Conservation (phyloP, 257 asterid genomes). For the Rehmannia glutinosa region DNA sequence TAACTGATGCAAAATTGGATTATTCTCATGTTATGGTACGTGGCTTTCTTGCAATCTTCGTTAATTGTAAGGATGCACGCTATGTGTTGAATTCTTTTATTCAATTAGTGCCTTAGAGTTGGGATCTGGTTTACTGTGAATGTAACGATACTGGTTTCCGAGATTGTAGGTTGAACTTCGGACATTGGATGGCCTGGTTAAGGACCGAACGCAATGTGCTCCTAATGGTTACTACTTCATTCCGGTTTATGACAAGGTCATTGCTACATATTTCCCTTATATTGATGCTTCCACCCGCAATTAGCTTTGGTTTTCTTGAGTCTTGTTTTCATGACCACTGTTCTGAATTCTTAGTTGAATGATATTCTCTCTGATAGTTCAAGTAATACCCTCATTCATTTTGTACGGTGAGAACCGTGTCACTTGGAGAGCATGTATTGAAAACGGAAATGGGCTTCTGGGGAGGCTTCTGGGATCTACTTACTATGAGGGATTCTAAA, state of each 20-base stretch:
- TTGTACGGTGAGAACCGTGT: background rate
- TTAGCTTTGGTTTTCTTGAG: background rate
- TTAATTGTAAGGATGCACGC: background rate
- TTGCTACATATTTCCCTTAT: background rate
- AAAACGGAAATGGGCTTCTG: background rate
- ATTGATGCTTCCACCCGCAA: background rate
- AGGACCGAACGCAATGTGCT: conserved; percentile 93
- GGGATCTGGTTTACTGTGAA: background rate
- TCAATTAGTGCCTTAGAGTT: background rate
- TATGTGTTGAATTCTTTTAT: background rate
- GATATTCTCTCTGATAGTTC: background rate
- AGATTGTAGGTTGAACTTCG: conserved; percentile 73
- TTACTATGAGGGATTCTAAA: background rate
- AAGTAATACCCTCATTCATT: background rate
- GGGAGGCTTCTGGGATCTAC: background rate
- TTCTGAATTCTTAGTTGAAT: background rate
- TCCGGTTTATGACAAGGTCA: conserved; percentile 96
- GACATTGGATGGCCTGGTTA: conserved; percentile 91
- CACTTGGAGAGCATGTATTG: background rate
- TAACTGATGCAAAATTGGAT: conserved; percentile 68
- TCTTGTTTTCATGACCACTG: background rate
- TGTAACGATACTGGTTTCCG: conserved; percentile 10
- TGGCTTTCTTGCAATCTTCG: background rate
- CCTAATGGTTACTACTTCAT: conserved; percentile 98
- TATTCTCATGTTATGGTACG: conserved; percentile 83